Evolutionary conservation across 2,329 filamentous ascomycete genomes (phyloP).

Genomic region (Ophiocordyceps camponoti-saundersi): DNA sequence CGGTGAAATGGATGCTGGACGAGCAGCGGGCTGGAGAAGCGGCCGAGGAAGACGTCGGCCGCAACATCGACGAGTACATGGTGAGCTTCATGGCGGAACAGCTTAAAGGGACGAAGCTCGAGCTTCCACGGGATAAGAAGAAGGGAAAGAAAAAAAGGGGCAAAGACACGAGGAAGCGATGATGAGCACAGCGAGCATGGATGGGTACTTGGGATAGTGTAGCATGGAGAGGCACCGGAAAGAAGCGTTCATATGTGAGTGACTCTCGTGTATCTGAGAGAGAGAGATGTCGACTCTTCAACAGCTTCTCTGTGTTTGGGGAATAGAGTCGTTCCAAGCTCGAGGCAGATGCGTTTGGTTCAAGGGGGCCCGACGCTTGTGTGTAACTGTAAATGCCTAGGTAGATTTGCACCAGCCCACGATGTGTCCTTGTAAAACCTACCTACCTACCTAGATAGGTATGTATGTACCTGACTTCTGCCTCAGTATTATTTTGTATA

Average conservation of each 20-base stretch:
- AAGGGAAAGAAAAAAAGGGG: slow-evolving; percentile 37
- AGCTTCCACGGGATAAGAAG: slow-evolving; percentile 48
- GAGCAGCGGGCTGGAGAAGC: slow-evolving; percentile 15
- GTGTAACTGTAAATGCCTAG: too few species aligned
- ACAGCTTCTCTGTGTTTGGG: too few species aligned
- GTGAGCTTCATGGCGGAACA: slow-evolving; percentile 48
- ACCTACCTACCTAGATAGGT: too few species aligned
- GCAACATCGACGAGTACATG: slow-evolving; percentile 61
- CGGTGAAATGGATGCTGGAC: slow-evolving; percentile 15
- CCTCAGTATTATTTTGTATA: too few species aligned
- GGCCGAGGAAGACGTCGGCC: slow-evolving; percentile 29
- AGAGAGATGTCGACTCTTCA: neutral
- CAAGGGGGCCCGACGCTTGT: too few species aligned
- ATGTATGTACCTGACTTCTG: too few species aligned
- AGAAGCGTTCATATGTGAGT: neutral
- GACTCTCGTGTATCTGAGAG: too few species aligned
- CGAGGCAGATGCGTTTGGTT: too few species aligned
- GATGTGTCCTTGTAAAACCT: too few species aligned
- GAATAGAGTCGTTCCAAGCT: too few species aligned
- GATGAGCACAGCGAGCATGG: slow-evolving; percentile 2
- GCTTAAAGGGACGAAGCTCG: slow-evolving; percentile 40
- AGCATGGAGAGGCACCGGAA: neutral
- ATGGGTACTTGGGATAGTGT: neutral
- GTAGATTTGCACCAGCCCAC: too few species aligned
- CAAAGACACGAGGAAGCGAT: slow-evolving; percentile 36